Evolutionary conservation across 345 rosid species (phyloP), one percentile per base, ranked within the genome.

Genomic region (Camelina sativa): DNA sequence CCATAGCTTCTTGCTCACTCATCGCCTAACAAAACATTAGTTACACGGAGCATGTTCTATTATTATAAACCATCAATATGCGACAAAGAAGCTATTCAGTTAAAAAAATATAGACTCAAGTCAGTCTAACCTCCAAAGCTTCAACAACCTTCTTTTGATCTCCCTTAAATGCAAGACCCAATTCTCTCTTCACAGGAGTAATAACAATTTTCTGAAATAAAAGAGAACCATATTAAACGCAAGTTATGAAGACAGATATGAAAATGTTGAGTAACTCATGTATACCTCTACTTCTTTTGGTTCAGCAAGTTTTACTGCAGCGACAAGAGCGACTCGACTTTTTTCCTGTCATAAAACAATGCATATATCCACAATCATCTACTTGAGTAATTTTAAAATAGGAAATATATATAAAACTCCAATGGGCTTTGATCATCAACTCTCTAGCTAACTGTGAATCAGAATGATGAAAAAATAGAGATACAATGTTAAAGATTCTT

Each of bases 261-360:
- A 28, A 28, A 28, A 28, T 28, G 30, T 28, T 28, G 30, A 28
- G 30, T 28, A 25, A 4, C 30, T 28, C 30, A 28, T 28, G 4
- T 28, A 28, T 84, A 91, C 97, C 96, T 94, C 98, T 60, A 94
- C 91, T 85, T 90, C 97, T 79, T 80, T 88, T 13, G 97, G 97
- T 84, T 94, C 91, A 28, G 92, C 40, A 82, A 83, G 88, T 56
- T 91, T 94, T 80, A 91, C 98, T 50, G 84, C 86, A 38, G 98
- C 98, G 56, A 87, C 92, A 50, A 94, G 92, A 28, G 89, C 79
- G 11, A 79, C 89, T 7, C 88, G 87, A 81, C 98, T 94, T 80
- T 91, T 94, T 57, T 91, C 97, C 97, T 94, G 88, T 38, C 57
- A 47, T 7, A 58, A 13, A 47, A 68, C 62, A 61, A 43, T 19